phyloP scores from a whole-genome alignment of 768 basidiomycete genomes.

The Nidularia pulvinata region DNA sequence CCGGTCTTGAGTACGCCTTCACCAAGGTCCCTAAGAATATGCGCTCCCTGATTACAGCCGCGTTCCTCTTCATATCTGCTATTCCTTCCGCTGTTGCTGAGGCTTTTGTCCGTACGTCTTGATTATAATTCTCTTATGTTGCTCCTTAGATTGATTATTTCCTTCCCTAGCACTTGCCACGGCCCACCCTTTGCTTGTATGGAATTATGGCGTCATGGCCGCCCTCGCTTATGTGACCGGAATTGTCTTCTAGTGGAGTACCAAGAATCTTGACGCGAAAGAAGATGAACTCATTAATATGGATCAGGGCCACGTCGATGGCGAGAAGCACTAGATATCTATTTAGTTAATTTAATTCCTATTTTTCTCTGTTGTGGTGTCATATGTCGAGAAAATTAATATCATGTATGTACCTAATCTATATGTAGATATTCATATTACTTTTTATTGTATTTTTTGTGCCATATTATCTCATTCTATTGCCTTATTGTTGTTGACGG shows the following conservation, averaged over 20 bases:
- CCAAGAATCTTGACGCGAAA: constrained; percentile 54
- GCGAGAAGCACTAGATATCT: not conserved
- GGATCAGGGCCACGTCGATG: constrained; percentile 25
- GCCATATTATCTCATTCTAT: no score
- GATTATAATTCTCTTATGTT: not conserved
- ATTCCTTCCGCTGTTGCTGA: constrained; percentile 64
- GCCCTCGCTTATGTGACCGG: constrained; percentile 54
- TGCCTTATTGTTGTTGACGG: no score
- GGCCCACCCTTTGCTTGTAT: constrained; percentile 74
- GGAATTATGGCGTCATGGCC: constrained; percentile 70
- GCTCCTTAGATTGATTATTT: constrained; percentile 3
- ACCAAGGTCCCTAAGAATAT: constrained; percentile 90
- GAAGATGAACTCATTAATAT: constrained; percentile 68
- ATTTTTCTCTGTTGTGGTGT: no score
- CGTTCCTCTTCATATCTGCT: constrained; percentile 61
- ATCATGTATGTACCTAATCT: no score
- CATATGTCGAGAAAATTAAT: no score
- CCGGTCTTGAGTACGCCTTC: no score
- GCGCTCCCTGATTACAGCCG: constrained; percentile 81
- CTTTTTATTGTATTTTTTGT: no score
- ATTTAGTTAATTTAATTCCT: no score
- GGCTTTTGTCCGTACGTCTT: constrained; percentile 64
- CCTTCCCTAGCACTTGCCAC: constrained; percentile 47
- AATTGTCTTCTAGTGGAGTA: constrained; percentile 50
- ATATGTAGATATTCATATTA: no score